A percentile compares a stretch with the other conserved stretches of the same genome.
These are phyloP conservation scores for Claviceps maximensis DNA, from an alignment of 2,329 filamentous ascomycete species.

Conservation along the genomic window DNA sequence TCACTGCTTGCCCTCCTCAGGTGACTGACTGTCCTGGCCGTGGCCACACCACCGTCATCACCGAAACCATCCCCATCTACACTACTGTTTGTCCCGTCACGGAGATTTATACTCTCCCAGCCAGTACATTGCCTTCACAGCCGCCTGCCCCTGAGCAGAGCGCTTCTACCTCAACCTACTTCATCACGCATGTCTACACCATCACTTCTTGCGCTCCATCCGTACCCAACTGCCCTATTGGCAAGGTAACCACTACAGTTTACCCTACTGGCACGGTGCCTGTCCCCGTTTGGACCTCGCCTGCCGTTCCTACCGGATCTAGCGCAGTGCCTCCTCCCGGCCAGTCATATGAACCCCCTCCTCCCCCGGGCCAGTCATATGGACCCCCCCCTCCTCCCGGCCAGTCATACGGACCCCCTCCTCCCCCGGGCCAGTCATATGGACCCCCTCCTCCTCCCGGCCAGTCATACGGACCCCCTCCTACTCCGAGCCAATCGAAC, in stretches of 20 bases:
- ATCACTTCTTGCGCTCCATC: constrained; percentile 19
- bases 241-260: constrained; percentile 17
- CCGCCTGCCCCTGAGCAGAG: background rate
- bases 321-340: background rate
- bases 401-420: background rate
- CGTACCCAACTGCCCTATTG: constrained; percentile 19
- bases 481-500: background rate
- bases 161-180: constrained; percentile 11
- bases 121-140: background rate
- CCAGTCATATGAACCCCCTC: background rate
- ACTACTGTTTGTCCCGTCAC: constrained; percentile 31
- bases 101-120: constrained; percentile 2
- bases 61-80: constrained; percentile 20
- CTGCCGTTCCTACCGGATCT: no score
- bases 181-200: constrained; percentile 21
- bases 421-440: background rate
- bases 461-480: background rate
- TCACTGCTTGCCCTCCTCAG: constrained; percentile 17
- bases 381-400: constrained; percentile 1
- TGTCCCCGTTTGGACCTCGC: no score
- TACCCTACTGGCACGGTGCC: constrained; percentile 18
- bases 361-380: constrained; percentile 1
- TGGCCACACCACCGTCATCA: constrained; percentile 13
- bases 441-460: background rate
- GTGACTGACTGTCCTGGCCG: constrained; percentile 18